A percentile compares a stretch with the other conserved stretches of the same genome.
Evolutionary conservation across 1,139 yeast species (phyloP).

Genomic region (Candida tunisiensis): DNA sequence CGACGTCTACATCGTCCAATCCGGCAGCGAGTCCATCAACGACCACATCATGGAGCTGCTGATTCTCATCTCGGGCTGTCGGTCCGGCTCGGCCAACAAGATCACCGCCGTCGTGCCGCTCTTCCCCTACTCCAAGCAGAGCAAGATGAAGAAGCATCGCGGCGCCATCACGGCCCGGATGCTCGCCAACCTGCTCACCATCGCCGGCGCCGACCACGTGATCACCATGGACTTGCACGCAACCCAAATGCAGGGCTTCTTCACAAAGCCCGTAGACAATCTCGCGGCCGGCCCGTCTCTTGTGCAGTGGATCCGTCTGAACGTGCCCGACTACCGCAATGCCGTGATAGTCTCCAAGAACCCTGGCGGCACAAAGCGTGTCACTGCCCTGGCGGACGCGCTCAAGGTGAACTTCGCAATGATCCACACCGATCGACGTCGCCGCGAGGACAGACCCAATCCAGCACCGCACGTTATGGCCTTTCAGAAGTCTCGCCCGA

Average conservation of each 20-base stretch:
- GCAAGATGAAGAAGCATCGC: slow-evolving; percentile 95
- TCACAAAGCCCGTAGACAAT: slow-evolving; percentile 93
- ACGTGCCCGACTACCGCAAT: slow-evolving; percentile 71
- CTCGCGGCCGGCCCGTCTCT: slow-evolving; percentile 92
- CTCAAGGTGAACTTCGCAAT: slow-evolving; percentile 93
- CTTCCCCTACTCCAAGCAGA: slow-evolving; percentile 93
- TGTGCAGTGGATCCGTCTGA: slow-evolving; percentile 91
- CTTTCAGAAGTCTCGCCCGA: neutral
- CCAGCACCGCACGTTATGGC: too few relatives aligned
- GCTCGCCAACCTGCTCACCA: slow-evolving; percentile 85
- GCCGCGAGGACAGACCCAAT: slow-evolving; percentile 60
- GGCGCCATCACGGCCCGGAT: slow-evolving; percentile 99
- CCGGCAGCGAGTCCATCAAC: slow-evolving; percentile 78
- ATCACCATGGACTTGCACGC: slow-evolving; percentile 98
- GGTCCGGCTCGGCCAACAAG: slow-evolving; percentile 94
- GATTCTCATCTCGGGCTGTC: slow-evolving; percentile 85
- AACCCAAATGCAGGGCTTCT: slow-evolving; percentile 98
- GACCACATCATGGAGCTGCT: slow-evolving; percentile 95
- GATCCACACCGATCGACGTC: slow-evolving; percentile 96
- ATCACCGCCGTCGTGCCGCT: slow-evolving; percentile 96
- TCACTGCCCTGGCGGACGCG: slow-evolving; percentile 91
- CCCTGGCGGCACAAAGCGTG: slow-evolving; percentile 98
- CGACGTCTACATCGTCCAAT: slow-evolving; percentile 89
- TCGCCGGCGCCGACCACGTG: slow-evolving; percentile 99
- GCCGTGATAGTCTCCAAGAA: slow-evolving; percentile 89